These are phyloP conservation scores for Pichia sp. DNA, from an alignment of 1,139 yeast genomes.

Conservation along the genomic window DNA sequence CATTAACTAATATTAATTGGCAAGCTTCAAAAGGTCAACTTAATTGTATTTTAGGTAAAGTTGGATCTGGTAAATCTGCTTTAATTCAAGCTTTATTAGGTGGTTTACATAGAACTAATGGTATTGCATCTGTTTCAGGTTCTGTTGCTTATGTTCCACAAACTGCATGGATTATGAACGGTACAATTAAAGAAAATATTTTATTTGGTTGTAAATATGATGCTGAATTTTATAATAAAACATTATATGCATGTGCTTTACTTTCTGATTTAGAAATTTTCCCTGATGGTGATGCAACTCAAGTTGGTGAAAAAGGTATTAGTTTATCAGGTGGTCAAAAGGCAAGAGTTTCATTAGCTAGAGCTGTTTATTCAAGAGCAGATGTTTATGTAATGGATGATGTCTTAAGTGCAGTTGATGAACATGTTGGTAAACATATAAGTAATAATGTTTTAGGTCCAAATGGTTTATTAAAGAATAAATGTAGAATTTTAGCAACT, in stretches of 20 bases:
- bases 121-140: slow-evolving; percentile 71
- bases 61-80: slow-evolving; percentile 91
- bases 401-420: slow-evolving; percentile 92
- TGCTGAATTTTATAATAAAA: slow-evolving; percentile 68
- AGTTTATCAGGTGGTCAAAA: slow-evolving; percentile 96
- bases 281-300: slow-evolving; percentile 84
- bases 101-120: slow-evolving; percentile 74
- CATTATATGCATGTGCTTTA: slow-evolving; percentile 85
- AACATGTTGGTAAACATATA: slow-evolving; percentile 86
- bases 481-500: slow-evolving; percentile 80
- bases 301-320: slow-evolving; percentile 96
- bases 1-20: slow-evolving; percentile 66
- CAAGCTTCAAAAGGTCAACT: slow-evolving; percentile 73
- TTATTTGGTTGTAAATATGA: slow-evolving; percentile 85
- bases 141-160: slow-evolving; percentile 88
- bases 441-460: slow-evolving; percentile 76
- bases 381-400: slow-evolving; percentile 89
- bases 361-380: slow-evolving; percentile 94
- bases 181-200: slow-evolving; percentile 83
- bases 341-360: slow-evolving; percentile 86
- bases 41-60: slow-evolving; percentile 85
- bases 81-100: slow-evolving; percentile 80
- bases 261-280: slow-evolving; percentile 70
- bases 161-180: slow-evolving; percentile 95
- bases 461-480: slow-evolving; percentile 66